phyloP scores from a whole-genome alignment of 129 eudicot genomes.

The Flaveria linearis region DNA sequence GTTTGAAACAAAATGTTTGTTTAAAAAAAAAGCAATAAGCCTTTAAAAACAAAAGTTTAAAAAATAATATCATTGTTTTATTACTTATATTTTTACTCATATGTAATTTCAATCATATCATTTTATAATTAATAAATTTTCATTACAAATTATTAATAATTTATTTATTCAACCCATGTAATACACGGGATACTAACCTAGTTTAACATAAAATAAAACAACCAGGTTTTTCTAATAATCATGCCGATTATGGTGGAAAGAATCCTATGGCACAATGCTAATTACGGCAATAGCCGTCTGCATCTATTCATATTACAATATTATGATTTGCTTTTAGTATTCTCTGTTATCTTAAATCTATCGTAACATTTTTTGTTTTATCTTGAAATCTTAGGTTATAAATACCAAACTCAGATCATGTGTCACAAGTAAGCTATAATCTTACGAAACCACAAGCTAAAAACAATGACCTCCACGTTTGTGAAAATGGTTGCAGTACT shows the following conservation, averaged over 20 bases:
- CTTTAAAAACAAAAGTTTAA: too few species aligned
- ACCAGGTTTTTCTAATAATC: neutral
- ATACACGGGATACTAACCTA: too few species aligned
- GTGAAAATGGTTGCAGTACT: slow-evolving; percentile 20
- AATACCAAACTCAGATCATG: slow-evolving; percentile 14
- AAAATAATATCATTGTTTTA: too few species aligned
- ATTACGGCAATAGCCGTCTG: slow-evolving; percentile 8
- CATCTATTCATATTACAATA: neutral
- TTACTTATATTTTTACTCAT: too few species aligned
- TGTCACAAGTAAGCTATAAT: slow-evolving; percentile 12
- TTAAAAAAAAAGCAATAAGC: too few species aligned
- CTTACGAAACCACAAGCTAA: slow-evolving; percentile 11
- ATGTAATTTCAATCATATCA: too few species aligned
- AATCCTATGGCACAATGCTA: neutral
- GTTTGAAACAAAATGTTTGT: too few species aligned
- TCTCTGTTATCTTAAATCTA: neutral
- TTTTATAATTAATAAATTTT: too few species aligned
- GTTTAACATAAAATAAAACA: too few species aligned
- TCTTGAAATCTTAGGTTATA: slow-evolving; percentile 11
- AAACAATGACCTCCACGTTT: slow-evolving; percentile 28
- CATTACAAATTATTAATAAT: too few species aligned
- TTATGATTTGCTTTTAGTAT: neutral
- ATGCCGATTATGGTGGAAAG: neutral
- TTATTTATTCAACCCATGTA: too few species aligned
- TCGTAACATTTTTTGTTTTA: neutral